Conservation (phyloP, 306 rosid genomes). For the Cercis canadensis region DNA sequence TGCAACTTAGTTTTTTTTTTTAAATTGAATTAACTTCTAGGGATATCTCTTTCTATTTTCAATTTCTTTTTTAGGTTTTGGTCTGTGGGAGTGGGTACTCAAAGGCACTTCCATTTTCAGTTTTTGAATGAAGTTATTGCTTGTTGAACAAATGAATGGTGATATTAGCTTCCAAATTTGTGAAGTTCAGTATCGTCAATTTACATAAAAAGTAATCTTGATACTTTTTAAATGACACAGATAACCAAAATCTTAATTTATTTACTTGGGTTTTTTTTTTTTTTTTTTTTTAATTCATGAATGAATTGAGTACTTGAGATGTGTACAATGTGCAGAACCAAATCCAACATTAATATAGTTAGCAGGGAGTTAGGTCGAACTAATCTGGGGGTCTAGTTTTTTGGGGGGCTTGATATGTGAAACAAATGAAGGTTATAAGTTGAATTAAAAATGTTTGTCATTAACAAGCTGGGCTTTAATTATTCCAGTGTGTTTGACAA, state of each 20-base stretch:
- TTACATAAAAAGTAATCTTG: slow-evolving; percentile 4
- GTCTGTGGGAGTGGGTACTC: slow-evolving; percentile 4
- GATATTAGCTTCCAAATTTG: slow-evolving; percentile 5
- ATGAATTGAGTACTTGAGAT: too few species aligned
- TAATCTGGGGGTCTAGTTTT: too few species aligned
- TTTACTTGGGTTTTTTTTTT: too few species aligned
- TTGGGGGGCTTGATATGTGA: too few species aligned
- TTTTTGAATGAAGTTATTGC: slow-evolving; percentile 26
- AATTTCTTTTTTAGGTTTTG: slow-evolving; percentile 7
- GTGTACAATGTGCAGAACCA: too few species aligned
- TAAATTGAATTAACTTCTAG: slow-evolving; percentile 17
- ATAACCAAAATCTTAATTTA: background rate
- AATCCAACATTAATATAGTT: too few species aligned
- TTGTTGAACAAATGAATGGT: slow-evolving; percentile 17
- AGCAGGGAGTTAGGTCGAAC: too few species aligned
- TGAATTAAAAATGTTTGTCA: too few species aligned
- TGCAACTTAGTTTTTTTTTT: slow-evolving; percentile 28
- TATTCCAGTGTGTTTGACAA: too few species aligned
- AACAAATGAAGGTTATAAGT: too few species aligned
- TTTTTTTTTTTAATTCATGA: too few species aligned
- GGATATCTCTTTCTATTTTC: slow-evolving; percentile 36
- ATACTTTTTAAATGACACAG: slow-evolving; percentile 5
- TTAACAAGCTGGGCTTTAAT: too few species aligned
- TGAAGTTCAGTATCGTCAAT: background rate
- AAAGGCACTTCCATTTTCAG: slow-evolving; percentile 13